phyloP scores from a whole-genome alignment of 2,329 filamentous ascomycete species.

The Colletotrichum paranaense region DNA sequence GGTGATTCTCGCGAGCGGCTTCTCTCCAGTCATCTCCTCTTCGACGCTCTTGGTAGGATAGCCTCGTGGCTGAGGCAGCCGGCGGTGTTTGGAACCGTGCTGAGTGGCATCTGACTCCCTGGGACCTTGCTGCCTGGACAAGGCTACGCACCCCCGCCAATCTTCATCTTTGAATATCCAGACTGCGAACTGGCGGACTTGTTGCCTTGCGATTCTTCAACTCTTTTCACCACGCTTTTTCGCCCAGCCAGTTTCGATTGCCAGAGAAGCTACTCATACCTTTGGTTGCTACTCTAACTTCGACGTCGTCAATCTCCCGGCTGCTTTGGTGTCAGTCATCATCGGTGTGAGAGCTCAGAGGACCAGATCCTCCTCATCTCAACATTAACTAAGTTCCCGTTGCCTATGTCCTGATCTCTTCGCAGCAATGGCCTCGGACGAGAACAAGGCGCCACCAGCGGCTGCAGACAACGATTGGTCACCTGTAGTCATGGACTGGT shows the following conservation, averaged over 20 bases:
- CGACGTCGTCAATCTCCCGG: no score
- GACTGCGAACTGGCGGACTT: background rate
- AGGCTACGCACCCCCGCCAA: conserved; percentile 26
- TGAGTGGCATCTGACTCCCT: conserved; percentile 22
- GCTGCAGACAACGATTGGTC: background rate
- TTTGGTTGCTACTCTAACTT: background rate
- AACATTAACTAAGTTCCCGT: background rate
- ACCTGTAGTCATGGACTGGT: background rate
- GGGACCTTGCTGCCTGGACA: conserved; percentile 27
- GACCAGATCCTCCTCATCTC: background rate
- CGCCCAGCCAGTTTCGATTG: no score
- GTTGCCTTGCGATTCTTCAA: background rate
- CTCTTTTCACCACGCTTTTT: background rate
- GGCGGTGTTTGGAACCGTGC: background rate
- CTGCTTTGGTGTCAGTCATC: background rate
- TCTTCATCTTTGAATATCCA: background rate
- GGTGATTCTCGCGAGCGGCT: background rate
- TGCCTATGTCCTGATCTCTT: background rate
- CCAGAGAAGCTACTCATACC: background rate
- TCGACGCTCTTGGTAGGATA: background rate
- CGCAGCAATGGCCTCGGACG: background rate
- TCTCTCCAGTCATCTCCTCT: background rate
- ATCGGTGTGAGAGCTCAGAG: background rate
- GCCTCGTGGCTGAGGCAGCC: background rate
- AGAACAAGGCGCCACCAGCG: background rate